Base-by-base conservation (phyloP, 139 green algal genomes). In the Protoeuglena noctilucae region DNA sequence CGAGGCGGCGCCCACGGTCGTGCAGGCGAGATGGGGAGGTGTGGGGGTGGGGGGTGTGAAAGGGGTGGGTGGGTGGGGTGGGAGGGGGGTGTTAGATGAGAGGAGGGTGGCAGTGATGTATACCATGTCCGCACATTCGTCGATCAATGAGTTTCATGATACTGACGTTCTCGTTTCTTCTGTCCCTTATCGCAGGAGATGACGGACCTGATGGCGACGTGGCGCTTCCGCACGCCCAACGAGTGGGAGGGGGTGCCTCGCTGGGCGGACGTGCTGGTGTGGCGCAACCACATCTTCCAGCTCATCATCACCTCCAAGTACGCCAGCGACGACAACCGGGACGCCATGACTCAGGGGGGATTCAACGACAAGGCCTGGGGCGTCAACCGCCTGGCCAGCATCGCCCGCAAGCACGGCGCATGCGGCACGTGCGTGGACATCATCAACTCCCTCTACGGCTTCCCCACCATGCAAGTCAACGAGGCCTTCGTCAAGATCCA, bases 401-500 rank as follows among this genome's bases (percentile, higher is more conserved):
- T 95, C 17, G 84, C 85, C 0, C 74, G 81, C 16, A 80, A 86
- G 59, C 88, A 93, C 17, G 45, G 52, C 26, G 29, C 72, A 19
- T 28, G 30, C 21, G 48, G 61, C 18, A 31, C 68, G 12, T 67
- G 79, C 57, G 58, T 79, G 40, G 28, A 66, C 28, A 72, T 94
- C 47, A 82, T 95, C 52, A 93, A 88, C 67, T 86, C 70, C 26
- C 68, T 95, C 67, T 98, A 98, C 60, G 85, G 86, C 54, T 96
- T 87, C 66, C 83, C 78, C 53, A 81, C 84, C 26, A 97, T 98
- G 86, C 91, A 98, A 60, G 85, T 98, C 48, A 81, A 95, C 68
- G 89, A 97, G 60, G 91, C 91, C 12, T 98, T 96, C 69, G 70
- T 89, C 14, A 98, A 98, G 71, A 95, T 95, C 57, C 64, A 73